Base-by-base conservation (phyloP, 345 rosid species). In the Fremontodendron californicum region DNA sequence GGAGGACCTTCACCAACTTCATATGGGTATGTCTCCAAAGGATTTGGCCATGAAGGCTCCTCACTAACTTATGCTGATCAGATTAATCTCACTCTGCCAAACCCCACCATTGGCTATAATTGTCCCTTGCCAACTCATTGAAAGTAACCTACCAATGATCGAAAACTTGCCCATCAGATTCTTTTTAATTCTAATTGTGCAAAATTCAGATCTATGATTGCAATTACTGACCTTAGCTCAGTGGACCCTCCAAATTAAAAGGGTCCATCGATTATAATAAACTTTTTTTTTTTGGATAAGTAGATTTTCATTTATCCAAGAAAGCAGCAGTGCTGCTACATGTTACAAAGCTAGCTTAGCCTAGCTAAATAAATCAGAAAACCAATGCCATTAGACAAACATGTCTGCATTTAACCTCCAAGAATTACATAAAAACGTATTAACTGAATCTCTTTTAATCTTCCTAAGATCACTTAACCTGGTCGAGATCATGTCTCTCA, bases 81-180 rank as follows among this genome's bases (percentile, higher is more conserved):
- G 55, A 25, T 45, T 69, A 25, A 45, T 68, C 39, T 43, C 73
- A 25, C 39, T 45, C 23, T n/a, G n/a, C 55, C 33, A 5, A 68
- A 69, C 73, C 73, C 55, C 73, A 25, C 73, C 39, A 39, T 65
- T n/a, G 25, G 7, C 48, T 65, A 39, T n/a, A n/a, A n/a, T 45
- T 69, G 73, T 69, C 54, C 55, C 13, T 11, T 69, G 55, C 55
- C 55, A 45, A 45, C 55, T 68, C 54, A 46, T 70, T 61, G 25
- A 71, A 71, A 71, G 25, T 71, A 48, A 48, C 74, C 58, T 48
- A 16, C 74, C 74, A 70, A 48, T 48, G 15, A 69, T 69, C 73
- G 4, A 45, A 46, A 46, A 70, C 73, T 29, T 48, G 23, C 25
- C 27, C 58, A 48, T 29, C 39, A 46, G 7, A 19, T 40, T 68